Percentiles rank a stretch among this genome's conserved stretches.
phyloP scores from a whole-genome alignment of 176 grass and related monocot species.

The Ensete ventricosum region DNA sequence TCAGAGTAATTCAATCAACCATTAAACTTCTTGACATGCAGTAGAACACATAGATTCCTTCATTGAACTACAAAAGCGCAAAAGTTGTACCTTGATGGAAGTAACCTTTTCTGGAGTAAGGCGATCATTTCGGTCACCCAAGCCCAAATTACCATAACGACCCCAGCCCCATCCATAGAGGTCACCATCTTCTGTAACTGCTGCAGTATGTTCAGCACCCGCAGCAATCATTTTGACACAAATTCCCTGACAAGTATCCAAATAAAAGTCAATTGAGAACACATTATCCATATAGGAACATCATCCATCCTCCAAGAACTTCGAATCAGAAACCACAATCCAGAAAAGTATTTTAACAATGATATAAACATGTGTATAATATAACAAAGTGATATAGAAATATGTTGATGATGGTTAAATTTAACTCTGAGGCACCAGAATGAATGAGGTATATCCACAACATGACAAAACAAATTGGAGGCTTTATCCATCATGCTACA shows the following conservation, averaged over 20 bases:
- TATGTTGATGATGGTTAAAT: neutral
- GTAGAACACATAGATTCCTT: neutral
- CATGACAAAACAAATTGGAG: no score
- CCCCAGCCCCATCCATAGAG: constrained; percentile 99
- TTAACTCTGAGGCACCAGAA: neutral
- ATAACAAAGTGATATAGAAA: neutral
- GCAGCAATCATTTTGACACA: constrained; percentile 96
- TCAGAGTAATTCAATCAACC: no score
- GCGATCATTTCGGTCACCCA: constrained; percentile 89
- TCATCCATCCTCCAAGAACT: neutral
- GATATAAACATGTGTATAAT: neutral
- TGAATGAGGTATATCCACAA: neutral
- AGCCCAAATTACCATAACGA: constrained; percentile 90
- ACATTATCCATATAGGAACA: neutral
- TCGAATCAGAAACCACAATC: neutral
- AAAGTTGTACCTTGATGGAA: constrained; percentile 47
- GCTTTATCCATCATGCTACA: no score
- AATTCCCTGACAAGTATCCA: constrained; percentile 42
- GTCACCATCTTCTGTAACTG: constrained; percentile 90
- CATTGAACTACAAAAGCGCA: neutral
- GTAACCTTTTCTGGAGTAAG: constrained; percentile 72
- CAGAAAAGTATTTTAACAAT: neutral
- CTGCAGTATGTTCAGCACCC: constrained; percentile 92
- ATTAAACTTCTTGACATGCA: no score
- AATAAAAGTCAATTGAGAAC: neutral